These are phyloP conservation scores for Lentinus tigrinus DNA, from an alignment of 768 basidiomycete species.

Conservation along the genomic window DNA sequence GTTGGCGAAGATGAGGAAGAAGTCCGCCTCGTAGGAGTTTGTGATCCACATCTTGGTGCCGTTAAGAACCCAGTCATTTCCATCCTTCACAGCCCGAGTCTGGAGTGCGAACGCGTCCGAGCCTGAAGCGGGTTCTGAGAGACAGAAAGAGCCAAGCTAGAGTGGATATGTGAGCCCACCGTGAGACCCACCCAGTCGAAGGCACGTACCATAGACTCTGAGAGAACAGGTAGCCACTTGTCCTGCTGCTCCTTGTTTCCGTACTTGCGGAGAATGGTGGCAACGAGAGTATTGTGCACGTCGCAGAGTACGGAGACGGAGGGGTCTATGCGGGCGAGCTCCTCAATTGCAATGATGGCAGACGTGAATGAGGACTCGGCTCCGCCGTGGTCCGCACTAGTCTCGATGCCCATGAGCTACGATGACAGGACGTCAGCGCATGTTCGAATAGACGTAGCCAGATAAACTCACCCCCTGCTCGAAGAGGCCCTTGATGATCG, in stretches of 20 bases:
- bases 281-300: slow-evolving; percentile 98
- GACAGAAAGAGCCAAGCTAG: slow-evolving; percentile 93
- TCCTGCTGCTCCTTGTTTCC: slow-evolving; percentile 83
- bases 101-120: slow-evolving; percentile 97
- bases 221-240: slow-evolving; percentile 83
- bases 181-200: neutral
- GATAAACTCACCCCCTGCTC: slow-evolving; percentile 79
- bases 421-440: neutral
- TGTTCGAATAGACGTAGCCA: neutral
- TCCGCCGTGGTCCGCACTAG: slow-evolving; percentile 77
- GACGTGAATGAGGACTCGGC: slow-evolving; percentile 90
- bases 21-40: slow-evolving; percentile 88
- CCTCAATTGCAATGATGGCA: slow-evolving; percentile 95
- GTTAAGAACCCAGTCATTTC: slow-evolving; percentile 82
- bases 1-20: slow-evolving; percentile 94
- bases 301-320: slow-evolving; percentile 96
- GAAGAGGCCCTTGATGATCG: slow-evolving; percentile 83
- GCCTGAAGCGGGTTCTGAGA: slow-evolving; percentile 90
- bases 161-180: neutral
- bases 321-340: slow-evolving; percentile 94
- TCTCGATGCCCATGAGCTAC: slow-evolving; percentile 98
- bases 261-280: slow-evolving; percentile 88
- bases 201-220: slow-evolving; percentile 64
- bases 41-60: slow-evolving; percentile 99
- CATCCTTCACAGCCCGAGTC: slow-evolving; percentile 87